phyloP scores from a whole-genome alignment of 75 land plant species.

The Pinus tabuliformis region DNA sequence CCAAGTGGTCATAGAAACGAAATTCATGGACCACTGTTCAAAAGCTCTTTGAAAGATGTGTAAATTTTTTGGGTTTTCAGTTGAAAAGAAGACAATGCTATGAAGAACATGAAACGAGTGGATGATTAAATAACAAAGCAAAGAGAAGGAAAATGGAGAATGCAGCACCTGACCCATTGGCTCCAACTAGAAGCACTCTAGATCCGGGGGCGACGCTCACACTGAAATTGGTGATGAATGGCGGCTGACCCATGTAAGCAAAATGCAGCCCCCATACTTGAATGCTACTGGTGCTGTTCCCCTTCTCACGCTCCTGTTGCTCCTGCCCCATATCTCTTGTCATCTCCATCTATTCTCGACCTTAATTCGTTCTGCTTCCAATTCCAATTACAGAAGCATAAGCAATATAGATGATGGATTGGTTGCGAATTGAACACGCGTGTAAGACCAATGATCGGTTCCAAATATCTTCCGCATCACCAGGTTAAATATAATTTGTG shows the following conservation, averaged over 20 bases:
- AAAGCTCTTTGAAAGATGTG: neutral
- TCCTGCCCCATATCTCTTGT: neutral
- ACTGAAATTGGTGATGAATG: conserved; percentile 64
- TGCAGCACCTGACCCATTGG: conserved; percentile 87
- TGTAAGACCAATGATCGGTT: too few relatives aligned
- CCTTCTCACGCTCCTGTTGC: conserved; percentile 2
- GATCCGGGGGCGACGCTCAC: conserved; percentile 69
- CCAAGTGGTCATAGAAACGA: neutral
- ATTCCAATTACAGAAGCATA: too few relatives aligned
- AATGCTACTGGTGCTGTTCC: conserved; percentile 26
- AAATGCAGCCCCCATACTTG: conserved; percentile 71
- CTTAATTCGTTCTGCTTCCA: too few relatives aligned
- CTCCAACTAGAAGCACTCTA: conserved; percentile 92
- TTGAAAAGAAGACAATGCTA: neutral
- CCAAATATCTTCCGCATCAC: too few relatives aligned
- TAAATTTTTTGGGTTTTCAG: too few relatives aligned
- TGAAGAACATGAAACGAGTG: neutral
- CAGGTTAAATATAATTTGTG: too few relatives aligned
- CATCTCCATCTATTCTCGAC: too few relatives aligned
- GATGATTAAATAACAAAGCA: neutral
- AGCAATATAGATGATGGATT: too few relatives aligned
- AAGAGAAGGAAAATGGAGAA: neutral
- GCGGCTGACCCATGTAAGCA: conserved; percentile 65
- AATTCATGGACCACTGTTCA: neutral
- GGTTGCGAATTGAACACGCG: too few relatives aligned